These are phyloP conservation scores for Puccinia coronata DNA, from an alignment of 1,284 basidiomycete genomes.

Conservation along the genomic window DNA sequence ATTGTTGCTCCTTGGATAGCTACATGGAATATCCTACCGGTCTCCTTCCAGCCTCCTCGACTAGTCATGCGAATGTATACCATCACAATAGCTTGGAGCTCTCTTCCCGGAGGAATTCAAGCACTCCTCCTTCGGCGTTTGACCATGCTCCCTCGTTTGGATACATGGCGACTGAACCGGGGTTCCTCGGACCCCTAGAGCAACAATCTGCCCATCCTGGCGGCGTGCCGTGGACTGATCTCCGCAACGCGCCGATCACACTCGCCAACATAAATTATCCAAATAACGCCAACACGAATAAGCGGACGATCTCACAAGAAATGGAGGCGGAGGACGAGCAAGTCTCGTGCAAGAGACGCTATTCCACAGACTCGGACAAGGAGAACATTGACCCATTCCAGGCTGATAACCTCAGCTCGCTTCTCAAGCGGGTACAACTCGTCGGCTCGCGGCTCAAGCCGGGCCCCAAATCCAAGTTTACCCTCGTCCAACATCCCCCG, in stretches of 20 bases:
- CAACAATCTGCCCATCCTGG: not conserved
- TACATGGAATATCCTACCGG: not conserved
- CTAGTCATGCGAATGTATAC: not conserved
- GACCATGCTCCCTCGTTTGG: slow-evolving; percentile 1
- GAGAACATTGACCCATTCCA: slow-evolving; percentile 1
- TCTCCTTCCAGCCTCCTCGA: not conserved
- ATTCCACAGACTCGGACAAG: not conserved
- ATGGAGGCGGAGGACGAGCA: not conserved
- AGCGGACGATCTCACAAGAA: not conserved
- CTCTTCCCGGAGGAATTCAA: not conserved
- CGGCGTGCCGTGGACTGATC: not conserved
- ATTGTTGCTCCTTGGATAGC: not conserved
- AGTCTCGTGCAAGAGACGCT: not conserved
- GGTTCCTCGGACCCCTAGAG: not conserved
- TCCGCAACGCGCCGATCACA: not conserved
- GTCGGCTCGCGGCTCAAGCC: slow-evolving; percentile 38
- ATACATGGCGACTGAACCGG: not conserved
- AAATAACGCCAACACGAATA: not conserved
- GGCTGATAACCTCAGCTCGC: not conserved
- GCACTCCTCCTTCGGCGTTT: not conserved
- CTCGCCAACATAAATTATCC: not conserved
- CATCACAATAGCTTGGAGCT: not conserved
- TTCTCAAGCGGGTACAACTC: not conserved
- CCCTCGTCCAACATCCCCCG: slow-evolving; percentile 39
- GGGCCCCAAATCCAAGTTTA: slow-evolving; percentile 30